Base-by-base conservation (phyloP, 768 basidiomycete species). In the Agrocybe chaxingu region DNA sequence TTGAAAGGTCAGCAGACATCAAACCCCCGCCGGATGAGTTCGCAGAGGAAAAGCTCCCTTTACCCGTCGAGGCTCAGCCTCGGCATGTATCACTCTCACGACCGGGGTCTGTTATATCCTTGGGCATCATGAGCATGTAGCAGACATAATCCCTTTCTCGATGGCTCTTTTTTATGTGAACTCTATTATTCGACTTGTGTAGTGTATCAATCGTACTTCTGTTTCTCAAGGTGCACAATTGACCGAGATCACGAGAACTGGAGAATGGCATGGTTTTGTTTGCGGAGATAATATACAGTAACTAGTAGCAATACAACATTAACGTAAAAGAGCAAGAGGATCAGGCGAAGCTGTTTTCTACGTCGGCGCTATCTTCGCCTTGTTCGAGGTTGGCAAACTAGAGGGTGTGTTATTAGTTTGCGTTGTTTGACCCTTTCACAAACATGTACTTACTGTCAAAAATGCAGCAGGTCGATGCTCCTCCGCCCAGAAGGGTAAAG, bases 391-490 rank as follows among this genome's bases (percentile, higher is more conserved):
- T 90, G 29, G 94, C 92, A 59, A 98, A 98, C 87, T 93, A 61
- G 10, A 55, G 59, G 10, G 13, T 45, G 49, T 9, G 45, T 45
- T 32, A 54, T 53, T 8, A 44, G 48, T 47, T 32, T 41, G 39
- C 24, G 8, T 16, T n/a, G 24, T 12, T 10, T 46, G 19, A 31
- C 18, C 31, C 35, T 44, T 36, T 31, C 46, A 37, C 24, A 36
- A 13, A 16, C 24, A 30, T 30, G 34, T 33, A 78, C 88, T 74
- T 59, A 91, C 89, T 38, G 87, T 89, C 61, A 98, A 72, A 84
- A 98, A 98, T 3, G 93, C 92, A 29, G 92, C 88, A 1, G 94
- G 94, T 46, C 95, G 81, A 66, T 98, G 95, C 62, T 92, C 89
- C 66, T 95, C 92, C 1, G 92, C 88, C 95, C 95, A 98, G 82